Evolutionary conservation across 2,329 filamentous ascomycete genomes (phyloP).

Genomic region (Sarocladium brachiariae): DNA sequence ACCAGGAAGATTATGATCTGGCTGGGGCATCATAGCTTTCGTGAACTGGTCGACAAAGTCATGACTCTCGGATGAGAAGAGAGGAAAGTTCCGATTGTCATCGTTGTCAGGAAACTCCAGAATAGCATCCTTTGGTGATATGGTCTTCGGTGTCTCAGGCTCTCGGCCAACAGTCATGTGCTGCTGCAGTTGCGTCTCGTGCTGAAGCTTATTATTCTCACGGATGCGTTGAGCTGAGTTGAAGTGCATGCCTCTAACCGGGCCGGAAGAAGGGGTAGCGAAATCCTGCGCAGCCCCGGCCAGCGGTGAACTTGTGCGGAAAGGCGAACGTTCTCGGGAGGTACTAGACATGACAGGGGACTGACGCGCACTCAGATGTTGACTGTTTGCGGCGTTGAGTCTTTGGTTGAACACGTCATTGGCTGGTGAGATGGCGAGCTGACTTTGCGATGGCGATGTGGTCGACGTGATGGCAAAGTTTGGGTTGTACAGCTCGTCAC

Average conservation of each 20-base stretch:
- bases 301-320: slow-evolving; percentile 63
- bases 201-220: slow-evolving; percentile 54
- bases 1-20: slow-evolving; percentile 14
- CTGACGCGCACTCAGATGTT: slow-evolving; percentile 56
- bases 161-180: slow-evolving; percentile 32
- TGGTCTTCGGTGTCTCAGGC: slow-evolving; percentile 64
- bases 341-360: slow-evolving; percentile 51
- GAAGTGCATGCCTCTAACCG: slow-evolving; percentile 23
- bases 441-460: slow-evolving; percentile 38
- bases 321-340: slow-evolving; percentile 57
- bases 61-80: slow-evolving; percentile 61
- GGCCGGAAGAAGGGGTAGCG: slow-evolving; percentile 15
- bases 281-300: slow-evolving; percentile 42
- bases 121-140: slow-evolving; percentile 88
- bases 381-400: slow-evolving; percentile 71
- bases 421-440: slow-evolving; percentile 35
- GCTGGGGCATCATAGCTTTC: slow-evolving; percentile 25
- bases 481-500: slow-evolving; percentile 78
- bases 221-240: slow-evolving; percentile 52
- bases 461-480: slow-evolving; percentile 53
- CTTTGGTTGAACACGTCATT: slow-evolving; percentile 66
- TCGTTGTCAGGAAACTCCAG: slow-evolving; percentile 72
- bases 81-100: slow-evolving; percentile 60
- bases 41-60: slow-evolving; percentile 35
- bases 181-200: slow-evolving; percentile 43